A percentile compares a stretch with the other conserved stretches of the same genome.
Conservation (phyloP, 768 basidiomycete species). For the Saitozyma podzolica region DNA sequence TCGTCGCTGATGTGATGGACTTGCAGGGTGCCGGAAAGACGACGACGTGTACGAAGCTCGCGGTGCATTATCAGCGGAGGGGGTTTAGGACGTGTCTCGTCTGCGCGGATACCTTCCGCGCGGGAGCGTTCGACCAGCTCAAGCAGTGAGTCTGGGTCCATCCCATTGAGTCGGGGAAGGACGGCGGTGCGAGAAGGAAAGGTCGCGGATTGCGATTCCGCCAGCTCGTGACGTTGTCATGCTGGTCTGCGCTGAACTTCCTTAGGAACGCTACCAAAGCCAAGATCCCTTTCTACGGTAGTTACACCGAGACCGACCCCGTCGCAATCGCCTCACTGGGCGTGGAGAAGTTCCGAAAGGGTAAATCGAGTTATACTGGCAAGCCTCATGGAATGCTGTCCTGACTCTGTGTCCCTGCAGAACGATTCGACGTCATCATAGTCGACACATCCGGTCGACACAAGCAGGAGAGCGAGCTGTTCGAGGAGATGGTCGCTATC, state of each 20-base stretch:
- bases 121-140: conserved; percentile 98
- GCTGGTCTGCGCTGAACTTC: background rate
- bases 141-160: conserved; percentile 61
- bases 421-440: conserved; percentile 96
- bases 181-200: background rate
- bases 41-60: conserved; percentile 95
- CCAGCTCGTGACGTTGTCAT: background rate
- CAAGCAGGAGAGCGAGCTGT: conserved; percentile 93
- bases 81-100: conserved; percentile 97
- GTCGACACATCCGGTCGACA: conserved; percentile 98
- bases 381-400: background rate
- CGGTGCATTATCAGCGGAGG: conserved; percentile 93
- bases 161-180: background rate
- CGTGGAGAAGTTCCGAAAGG: conserved; percentile 93
- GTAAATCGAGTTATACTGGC: conserved; percentile 20
- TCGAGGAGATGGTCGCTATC: conserved; percentile 97
- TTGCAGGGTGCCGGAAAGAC: conserved; percentile 93
- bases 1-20: conserved; percentile 9
- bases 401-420: conserved; percentile 45
- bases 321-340: conserved; percentile 92
- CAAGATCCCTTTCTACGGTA: conserved; percentile 98
- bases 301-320: conserved; percentile 98
- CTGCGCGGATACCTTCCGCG: conserved; percentile 98
- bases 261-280: conserved; percentile 85
- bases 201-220: background rate